phyloP scores from a whole-genome alignment of 768 basidiomycete species.

The Lactifluus piperatus region DNA sequence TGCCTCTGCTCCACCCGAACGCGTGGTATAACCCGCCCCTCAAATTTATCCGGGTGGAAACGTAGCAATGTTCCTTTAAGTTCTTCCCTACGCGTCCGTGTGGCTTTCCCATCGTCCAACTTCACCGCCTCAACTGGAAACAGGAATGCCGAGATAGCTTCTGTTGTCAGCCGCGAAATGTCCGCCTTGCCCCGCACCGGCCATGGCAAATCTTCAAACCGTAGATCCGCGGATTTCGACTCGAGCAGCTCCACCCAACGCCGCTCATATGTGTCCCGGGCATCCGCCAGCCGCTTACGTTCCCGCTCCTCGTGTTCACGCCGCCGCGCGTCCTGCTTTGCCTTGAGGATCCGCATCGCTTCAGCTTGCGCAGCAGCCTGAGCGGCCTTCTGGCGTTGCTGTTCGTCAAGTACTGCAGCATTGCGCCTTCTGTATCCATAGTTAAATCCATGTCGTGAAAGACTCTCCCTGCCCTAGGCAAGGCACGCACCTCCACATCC shows the following conservation, averaged over 20 bases:
- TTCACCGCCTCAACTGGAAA: constrained; percentile 34
- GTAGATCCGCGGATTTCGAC: constrained; percentile 24
- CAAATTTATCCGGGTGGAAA: constrained; percentile 66
- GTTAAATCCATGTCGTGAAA: neutral
- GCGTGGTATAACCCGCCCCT: constrained; percentile 55
- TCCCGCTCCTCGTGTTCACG: constrained; percentile 42
- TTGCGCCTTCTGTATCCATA: constrained; percentile 48
- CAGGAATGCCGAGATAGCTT: constrained; percentile 42
- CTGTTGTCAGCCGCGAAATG: constrained; percentile 30
- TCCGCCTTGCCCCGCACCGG: constrained; percentile 31
- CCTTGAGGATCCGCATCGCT: constrained; percentile 40
- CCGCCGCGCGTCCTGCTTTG: constrained; percentile 44
- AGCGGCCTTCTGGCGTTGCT: constrained; percentile 45
- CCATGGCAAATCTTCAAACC: constrained; percentile 57
- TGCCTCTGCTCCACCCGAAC: constrained; percentile 40
- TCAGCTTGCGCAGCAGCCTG: constrained; percentile 48
- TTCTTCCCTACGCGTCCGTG: constrained; percentile 39
- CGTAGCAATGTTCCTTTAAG: constrained; percentile 52
- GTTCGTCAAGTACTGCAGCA: constrained; percentile 56
- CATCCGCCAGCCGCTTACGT: constrained; percentile 34
- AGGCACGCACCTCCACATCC: constrained; percentile 68
- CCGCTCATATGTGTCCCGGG: constrained; percentile 46
- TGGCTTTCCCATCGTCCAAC: constrained; percentile 24
- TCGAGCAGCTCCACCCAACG: constrained; percentile 39
- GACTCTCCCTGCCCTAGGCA: neutral